phyloP scores from a whole-genome alignment of 371 early-diverging fungal species.

The Neoconidiobolus thromboides region DNA sequence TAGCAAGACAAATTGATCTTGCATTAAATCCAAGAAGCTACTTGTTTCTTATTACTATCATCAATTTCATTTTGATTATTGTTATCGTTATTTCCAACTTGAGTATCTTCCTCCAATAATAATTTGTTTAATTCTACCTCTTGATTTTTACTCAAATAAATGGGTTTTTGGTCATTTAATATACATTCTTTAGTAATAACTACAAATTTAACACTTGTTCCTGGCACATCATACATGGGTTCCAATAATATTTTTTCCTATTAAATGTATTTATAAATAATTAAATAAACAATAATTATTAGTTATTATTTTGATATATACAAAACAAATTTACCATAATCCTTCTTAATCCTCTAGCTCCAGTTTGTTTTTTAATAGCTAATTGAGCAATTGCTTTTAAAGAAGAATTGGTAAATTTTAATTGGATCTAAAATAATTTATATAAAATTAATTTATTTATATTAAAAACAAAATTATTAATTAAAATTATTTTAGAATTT shows the following conservation, averaged over 20 bases:
- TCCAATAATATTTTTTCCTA: slow-evolving; percentile 52
- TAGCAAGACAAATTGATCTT: too few species aligned
- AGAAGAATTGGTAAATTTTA: slow-evolving; percentile 51
- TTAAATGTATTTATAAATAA: background rate
- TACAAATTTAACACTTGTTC: slow-evolving; percentile 42
- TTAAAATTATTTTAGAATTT: background rate
- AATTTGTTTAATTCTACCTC: slow-evolving; percentile 11
- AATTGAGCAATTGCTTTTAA: slow-evolving; percentile 46
- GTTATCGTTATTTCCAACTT: too few species aligned
- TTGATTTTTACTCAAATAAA: slow-evolving; percentile 40
- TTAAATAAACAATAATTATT: too few species aligned
- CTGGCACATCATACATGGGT: slow-evolving; percentile 68
- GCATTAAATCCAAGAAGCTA: too few species aligned
- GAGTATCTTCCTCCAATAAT: background rate
- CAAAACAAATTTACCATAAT: slow-evolving; percentile 55
- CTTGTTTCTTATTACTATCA: too few species aligned
- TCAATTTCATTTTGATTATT: too few species aligned
- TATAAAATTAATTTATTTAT: background rate
- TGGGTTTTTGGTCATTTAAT: slow-evolving; percentile 26
- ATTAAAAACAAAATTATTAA: background rate
- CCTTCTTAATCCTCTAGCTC: slow-evolving; percentile 71
- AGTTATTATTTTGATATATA: too few species aligned
- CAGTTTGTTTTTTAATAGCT: slow-evolving; percentile 66
- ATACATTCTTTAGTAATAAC: slow-evolving; percentile 48
- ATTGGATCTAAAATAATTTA: slow-evolving; percentile 11